Conservation (phyloP, 23 red algal genomes). For the Gracilaria domingensis region DNA sequence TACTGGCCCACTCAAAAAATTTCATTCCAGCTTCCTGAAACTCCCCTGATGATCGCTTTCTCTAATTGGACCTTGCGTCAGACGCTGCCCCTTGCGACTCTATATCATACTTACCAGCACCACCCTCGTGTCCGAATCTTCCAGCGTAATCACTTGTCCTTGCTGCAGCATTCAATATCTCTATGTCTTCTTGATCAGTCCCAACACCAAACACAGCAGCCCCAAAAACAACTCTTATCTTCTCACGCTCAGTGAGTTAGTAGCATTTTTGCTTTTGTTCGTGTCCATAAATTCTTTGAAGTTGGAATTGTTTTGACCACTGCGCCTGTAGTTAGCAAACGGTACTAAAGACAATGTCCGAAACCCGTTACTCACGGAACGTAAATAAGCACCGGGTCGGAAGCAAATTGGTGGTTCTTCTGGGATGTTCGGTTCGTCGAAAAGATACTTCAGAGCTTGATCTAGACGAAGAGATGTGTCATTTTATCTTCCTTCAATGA, state of each 20-base stretch:
- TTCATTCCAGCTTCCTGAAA: constrained; percentile 6
- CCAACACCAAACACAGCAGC: neutral
- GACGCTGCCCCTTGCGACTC: neutral
- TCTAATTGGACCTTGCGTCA: neutral
- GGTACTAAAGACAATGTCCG: neutral
- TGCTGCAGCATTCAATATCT: neutral
- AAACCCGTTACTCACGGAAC: neutral
- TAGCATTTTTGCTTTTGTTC: neutral
- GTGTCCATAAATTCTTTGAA: constrained; percentile 4
- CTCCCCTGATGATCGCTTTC: neutral
- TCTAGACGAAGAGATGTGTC: neutral
- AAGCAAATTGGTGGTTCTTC: neutral
- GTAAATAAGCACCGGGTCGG: neutral
- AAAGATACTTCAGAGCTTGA: neutral
- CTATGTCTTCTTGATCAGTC: neutral
- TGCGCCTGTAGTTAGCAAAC: neutral
- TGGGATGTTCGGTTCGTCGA: neutral
- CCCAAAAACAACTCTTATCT: neutral
- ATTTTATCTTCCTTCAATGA: neutral
- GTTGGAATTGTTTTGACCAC: constrained; percentile 1
- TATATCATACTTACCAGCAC: neutral
- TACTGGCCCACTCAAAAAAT: neutral
- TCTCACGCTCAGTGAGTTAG: neutral
- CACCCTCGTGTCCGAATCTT: neutral
- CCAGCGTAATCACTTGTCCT: neutral